Percentiles rank a stretch among this genome's conserved stretches.
Conservation (phyloP, 345 rosid genomes). For the Stellera chamaejasme region DNA sequence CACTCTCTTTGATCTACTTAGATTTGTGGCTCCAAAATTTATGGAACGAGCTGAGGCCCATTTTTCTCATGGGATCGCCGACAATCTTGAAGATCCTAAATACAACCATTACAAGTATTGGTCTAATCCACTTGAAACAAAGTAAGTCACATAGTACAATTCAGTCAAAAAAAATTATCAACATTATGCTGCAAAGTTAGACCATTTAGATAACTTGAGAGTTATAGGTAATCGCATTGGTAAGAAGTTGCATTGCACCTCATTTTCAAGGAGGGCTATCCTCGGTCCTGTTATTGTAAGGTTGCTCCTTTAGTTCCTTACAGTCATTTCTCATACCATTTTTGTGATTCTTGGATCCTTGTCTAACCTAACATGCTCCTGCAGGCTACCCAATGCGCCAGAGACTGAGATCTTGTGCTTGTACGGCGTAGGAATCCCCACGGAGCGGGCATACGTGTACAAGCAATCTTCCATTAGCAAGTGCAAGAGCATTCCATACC, state of each 20-base stretch:
- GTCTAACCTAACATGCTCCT: neutral
- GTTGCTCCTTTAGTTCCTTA: neutral
- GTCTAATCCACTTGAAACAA: slow-evolving; percentile 75
- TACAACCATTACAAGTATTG: slow-evolving; percentile 55
- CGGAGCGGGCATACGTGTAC: slow-evolving; percentile 64
- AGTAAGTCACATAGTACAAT: slow-evolving; percentile 27
- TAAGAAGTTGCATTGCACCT: no score
- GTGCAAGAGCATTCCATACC: slow-evolving; percentile 60
- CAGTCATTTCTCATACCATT: neutral
- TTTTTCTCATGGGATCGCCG: slow-evolving; percentile 72
- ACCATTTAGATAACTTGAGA: neutral
- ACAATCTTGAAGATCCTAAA: slow-evolving; percentile 55
- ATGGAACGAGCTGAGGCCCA: slow-evolving; percentile 60
- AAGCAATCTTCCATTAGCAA: slow-evolving; percentile 32
- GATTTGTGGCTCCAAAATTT: slow-evolving; percentile 57
- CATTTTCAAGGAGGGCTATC: no score
- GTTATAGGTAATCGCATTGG: neutral
- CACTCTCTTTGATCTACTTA: slow-evolving; percentile 40
- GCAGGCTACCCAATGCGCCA: slow-evolving; percentile 64
- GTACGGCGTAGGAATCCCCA: slow-evolving; percentile 67
- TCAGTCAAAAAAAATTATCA: slow-evolving; percentile 1
- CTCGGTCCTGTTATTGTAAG: no score
- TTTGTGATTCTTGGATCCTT: neutral
- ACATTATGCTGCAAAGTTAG: neutral
- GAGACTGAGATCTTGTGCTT: slow-evolving; percentile 61